A percentile compares a stretch with the other conserved stretches of the same genome.
phyloP scores from a whole-genome alignment of 306 rosid genomes.

The Cicer arietinum region DNA sequence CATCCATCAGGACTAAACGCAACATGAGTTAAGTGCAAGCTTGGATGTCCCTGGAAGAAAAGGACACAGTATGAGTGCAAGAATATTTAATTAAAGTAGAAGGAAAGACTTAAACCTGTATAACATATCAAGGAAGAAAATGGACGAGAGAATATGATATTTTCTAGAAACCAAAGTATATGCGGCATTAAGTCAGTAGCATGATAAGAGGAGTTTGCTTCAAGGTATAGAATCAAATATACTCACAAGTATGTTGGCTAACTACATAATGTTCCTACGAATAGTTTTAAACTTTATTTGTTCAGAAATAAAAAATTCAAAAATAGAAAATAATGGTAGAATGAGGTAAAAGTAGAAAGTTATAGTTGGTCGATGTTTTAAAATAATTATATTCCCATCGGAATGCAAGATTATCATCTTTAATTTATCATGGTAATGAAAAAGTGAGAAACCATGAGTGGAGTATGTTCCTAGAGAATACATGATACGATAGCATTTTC shows the following conservation, averaged over 20 bases:
- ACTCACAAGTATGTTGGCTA: neutral
- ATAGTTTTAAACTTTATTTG: neutral
- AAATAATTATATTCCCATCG: slow-evolving; percentile 3
- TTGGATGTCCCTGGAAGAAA: slow-evolving; percentile 71
- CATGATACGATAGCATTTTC: neutral
- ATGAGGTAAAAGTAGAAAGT: slow-evolving; percentile 7
- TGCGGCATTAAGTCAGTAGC: neutral
- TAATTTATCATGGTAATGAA: neutral
- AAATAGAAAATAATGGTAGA: neutral
- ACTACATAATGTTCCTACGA: neutral
- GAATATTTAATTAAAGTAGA: slow-evolving; percentile 11
- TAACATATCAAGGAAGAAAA: slow-evolving; percentile 17
- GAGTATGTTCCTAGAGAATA: slow-evolving; percentile 15
- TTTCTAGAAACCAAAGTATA: neutral
- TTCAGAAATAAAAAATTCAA: neutral
- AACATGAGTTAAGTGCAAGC: slow-evolving; percentile 91
- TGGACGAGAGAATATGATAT: slow-evolving; percentile 11
- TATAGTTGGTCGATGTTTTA: neutral
- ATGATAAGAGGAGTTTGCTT: slow-evolving; percentile 14
- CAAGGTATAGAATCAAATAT: neutral
- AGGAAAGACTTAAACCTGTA: slow-evolving; percentile 20
- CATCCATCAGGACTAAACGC: slow-evolving; percentile 92
- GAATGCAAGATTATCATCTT: neutral
- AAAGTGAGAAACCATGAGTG: neutral
- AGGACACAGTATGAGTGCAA: slow-evolving; percentile 37